Conservation (phyloP, 1,139 yeast genomes). For the Debaryomyces subglobosus region DNA sequence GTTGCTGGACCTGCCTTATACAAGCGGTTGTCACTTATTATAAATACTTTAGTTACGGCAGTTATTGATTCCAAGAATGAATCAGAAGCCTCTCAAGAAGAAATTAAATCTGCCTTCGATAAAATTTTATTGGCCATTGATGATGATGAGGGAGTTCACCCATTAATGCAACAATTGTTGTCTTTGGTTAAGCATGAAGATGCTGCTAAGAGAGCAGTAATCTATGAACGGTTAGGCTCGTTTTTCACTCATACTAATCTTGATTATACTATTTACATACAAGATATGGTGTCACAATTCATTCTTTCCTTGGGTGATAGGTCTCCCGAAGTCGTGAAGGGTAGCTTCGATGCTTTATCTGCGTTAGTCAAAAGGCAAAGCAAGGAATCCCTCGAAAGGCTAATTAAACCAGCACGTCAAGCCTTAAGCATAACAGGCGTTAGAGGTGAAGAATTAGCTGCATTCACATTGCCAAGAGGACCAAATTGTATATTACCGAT, state of each 20-base stretch:
- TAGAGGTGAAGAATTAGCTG: slow-evolving; percentile 68
- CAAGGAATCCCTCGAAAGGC: slow-evolving; percentile 72
- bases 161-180: slow-evolving; percentile 80
- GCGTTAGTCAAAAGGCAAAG: slow-evolving; percentile 71
- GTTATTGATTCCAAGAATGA: slow-evolving; percentile 41
- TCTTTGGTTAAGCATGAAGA: slow-evolving; percentile 79
- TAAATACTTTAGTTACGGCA: slow-evolving; percentile 72
- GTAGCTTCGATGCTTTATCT: slow-evolving; percentile 69
- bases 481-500: slow-evolving; percentile 88
- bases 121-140: slow-evolving; percentile 71
- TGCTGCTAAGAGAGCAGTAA: slow-evolving; percentile 61
- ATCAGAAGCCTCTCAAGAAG: slow-evolving; percentile 38
- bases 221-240: slow-evolving; percentile 68
- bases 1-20: slow-evolving; percentile 88
- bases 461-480: slow-evolving; percentile 80
- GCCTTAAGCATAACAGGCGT: slow-evolving; percentile 70
- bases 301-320: slow-evolving; percentile 75
- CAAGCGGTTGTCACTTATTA: slow-evolving; percentile 69
- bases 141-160: slow-evolving; percentile 81
- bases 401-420: slow-evolving; percentile 78
- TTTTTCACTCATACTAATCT: slow-evolving; percentile 69
- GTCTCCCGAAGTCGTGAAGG: slow-evolving; percentile 63
- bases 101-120: slow-evolving; percentile 62
- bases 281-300: slow-evolving; percentile 75
- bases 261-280: slow-evolving; percentile 73